Evolutionary conservation across 805 yeast species (phyloP).

Genomic region (Kluyveromyces lactis): DNA sequence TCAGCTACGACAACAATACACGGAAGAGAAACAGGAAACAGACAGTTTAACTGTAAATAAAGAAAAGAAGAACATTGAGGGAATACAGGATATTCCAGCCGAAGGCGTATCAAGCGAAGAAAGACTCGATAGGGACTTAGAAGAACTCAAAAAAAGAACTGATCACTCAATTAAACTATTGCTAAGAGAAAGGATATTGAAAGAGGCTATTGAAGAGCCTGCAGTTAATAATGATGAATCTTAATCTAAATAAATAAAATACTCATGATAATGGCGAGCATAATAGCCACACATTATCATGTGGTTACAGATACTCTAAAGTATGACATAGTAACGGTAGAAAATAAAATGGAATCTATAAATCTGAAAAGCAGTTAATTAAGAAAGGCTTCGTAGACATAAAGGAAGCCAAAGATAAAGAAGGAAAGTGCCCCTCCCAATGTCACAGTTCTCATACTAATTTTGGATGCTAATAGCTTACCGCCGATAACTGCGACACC

Average conservation of each 20-base stretch:
- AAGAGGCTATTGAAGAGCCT: slow-evolving; percentile 4
- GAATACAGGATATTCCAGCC: not conserved
- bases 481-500: slow-evolving; percentile 92
- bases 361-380: slow-evolving; percentile 2
- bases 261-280: no score
- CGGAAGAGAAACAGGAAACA: not conserved
- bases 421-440: slow-evolving; percentile 86
- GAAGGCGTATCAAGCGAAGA: slow-evolving; percentile 20
- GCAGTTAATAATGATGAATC: not conserved
- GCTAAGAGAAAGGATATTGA: slow-evolving; percentile 30
- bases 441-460: slow-evolving; percentile 87
- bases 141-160: slow-evolving; percentile 34
- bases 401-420: slow-evolving; percentile 70
- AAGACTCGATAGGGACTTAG: slow-evolving; percentile 32
- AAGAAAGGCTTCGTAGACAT: slow-evolving; percentile 58
- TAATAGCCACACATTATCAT: no score
- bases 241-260: no score
- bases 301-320: no score
- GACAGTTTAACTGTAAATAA: no score
- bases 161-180: slow-evolving; percentile 33
- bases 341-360: not conserved
- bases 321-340: not conserved
- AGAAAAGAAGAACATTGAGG: not conserved
- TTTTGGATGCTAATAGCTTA: slow-evolving; percentile 75
- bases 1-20: not conserved